A percentile compares a stretch with the other conserved stretches of the same genome.
Conservation (phyloP, 1,284 basidiomycete species). For the Clitocybe nebularis region DNA sequence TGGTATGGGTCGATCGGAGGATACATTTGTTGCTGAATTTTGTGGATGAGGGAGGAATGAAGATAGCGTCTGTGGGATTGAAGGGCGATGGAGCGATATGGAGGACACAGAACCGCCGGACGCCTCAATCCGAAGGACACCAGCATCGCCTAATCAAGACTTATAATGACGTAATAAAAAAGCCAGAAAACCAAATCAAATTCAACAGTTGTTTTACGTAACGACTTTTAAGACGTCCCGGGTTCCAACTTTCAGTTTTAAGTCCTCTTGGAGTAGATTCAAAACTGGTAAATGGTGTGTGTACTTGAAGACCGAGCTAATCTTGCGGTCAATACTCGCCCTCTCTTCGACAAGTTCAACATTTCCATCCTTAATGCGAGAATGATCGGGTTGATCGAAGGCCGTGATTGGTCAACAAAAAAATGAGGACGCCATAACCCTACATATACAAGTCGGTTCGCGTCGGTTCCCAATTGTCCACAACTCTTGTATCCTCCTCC, state of each 20-base stretch:
- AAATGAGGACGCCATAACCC: slow-evolving; percentile 1
- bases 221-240: too few species aligned
- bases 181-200: background rate
- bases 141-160: slow-evolving; percentile 14
- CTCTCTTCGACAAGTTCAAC: too few species aligned
- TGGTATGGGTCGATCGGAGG: slow-evolving; percentile 61
- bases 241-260: too few species aligned
- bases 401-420: background rate
- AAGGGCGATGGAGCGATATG: too few species aligned
- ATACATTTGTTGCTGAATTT: slow-evolving; percentile 40
- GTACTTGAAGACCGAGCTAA: too few species aligned
- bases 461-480: background rate
- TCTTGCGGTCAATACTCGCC: too few species aligned
- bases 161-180: background rate
- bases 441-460: background rate
- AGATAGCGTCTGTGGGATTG: slow-evolving; percentile 3
- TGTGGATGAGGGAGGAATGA: slow-evolving; percentile 3
- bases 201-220: background rate
- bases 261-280: too few species aligned
- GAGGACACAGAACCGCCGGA: slow-evolving; percentile 1
- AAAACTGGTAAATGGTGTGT: too few species aligned
- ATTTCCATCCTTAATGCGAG: too few species aligned
- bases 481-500: background rate
- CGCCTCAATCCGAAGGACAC: slow-evolving; percentile 1
- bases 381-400: background rate